A percentile compares a stretch with the other conserved stretches of the same genome.
Evolutionary conservation across 805 yeast genomes (phyloP).

Genomic region (Starmera dryadoides): DNA sequence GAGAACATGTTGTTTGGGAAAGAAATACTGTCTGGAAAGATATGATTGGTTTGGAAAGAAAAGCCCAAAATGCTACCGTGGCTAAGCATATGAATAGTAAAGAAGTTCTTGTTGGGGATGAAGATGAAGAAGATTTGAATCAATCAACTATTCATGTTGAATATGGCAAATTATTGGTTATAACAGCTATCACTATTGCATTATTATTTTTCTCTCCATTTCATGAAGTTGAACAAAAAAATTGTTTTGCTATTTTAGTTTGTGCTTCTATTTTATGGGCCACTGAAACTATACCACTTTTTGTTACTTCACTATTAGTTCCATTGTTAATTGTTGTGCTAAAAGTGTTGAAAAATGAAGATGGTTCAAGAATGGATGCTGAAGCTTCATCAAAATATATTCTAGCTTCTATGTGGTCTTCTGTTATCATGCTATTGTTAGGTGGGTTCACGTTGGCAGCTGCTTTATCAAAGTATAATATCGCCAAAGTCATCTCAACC

Average conservation of each 20-base stretch:
- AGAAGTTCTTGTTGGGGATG: conserved; percentile 19
- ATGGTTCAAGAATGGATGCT: conserved; percentile 49
- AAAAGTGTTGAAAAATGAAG: conserved; percentile 56
- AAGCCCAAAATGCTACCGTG: conserved; percentile 65
- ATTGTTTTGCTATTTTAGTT: conserved; percentile 78
- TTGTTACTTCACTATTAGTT: conserved; percentile 77
- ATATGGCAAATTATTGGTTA: conserved; percentile 37
- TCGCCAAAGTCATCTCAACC: conserved; percentile 82
- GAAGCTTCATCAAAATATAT: conserved; percentile 68
- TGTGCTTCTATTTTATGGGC: conserved; percentile 92
- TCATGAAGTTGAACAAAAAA: conserved; percentile 48
- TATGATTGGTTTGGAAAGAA: conserved; percentile 84
- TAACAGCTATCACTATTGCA: conserved; percentile 38
- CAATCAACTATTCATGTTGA: conserved; percentile 23
- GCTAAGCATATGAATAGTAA: conserved; percentile 21
- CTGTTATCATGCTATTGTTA: conserved; percentile 79
- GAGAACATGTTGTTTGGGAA: conserved; percentile 97
- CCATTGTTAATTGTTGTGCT: conserved; percentile 76
- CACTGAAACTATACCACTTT: conserved; percentile 86
- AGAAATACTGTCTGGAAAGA: conserved; percentile 98
- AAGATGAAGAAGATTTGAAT: conserved; percentile 16
- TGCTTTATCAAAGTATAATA: conserved; percentile 83
- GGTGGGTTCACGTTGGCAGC: conserved; percentile 97
- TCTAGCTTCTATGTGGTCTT: conserved; percentile 88
- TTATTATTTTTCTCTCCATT: conserved; percentile 48